Conservation (phyloP, 2,329 filamentous ascomycete species). For the Westerdykella ornata region DNA sequence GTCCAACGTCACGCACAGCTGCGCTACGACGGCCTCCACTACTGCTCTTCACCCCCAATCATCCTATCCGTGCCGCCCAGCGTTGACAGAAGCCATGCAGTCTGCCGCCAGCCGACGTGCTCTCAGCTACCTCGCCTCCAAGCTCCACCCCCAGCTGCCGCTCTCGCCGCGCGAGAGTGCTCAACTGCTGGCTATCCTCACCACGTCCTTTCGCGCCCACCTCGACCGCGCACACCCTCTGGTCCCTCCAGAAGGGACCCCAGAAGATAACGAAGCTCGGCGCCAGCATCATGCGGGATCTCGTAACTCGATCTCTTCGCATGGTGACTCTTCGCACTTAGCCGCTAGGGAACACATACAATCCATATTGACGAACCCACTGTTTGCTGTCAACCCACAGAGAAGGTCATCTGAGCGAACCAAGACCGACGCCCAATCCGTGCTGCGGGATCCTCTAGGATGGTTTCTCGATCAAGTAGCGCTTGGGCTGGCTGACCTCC, state of each 20-base stretch:
- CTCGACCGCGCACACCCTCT: constrained; percentile 53
- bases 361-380: constrained; percentile 47
- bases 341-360: constrained; percentile 44
- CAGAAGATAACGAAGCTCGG: constrained; percentile 6
- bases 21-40: not conserved
- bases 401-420: constrained; percentile 21
- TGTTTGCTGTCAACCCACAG: constrained; percentile 38
- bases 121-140: constrained; percentile 43
- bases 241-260: not conserved
- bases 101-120: constrained; percentile 39
- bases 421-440: constrained; percentile 13
- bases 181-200: constrained; percentile 54
- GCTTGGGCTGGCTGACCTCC: constrained; percentile 33
- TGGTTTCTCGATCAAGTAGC: constrained; percentile 39
- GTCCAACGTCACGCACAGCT: not conserved
- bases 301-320: not conserved
- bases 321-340: constrained; percentile 31
- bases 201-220: constrained; percentile 56
- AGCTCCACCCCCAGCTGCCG: constrained; percentile 49
- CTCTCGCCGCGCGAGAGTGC: constrained; percentile 53
- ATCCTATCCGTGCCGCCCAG: not conserved
- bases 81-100: constrained; percentile 42
- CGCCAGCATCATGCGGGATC: constrained; percentile 2
- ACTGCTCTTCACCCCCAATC: not conserved
- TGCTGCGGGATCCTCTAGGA: constrained; percentile 34